Conservation (phyloP, 1,284 basidiomycete genomes). For the Heliocybe sulcata region DNA sequence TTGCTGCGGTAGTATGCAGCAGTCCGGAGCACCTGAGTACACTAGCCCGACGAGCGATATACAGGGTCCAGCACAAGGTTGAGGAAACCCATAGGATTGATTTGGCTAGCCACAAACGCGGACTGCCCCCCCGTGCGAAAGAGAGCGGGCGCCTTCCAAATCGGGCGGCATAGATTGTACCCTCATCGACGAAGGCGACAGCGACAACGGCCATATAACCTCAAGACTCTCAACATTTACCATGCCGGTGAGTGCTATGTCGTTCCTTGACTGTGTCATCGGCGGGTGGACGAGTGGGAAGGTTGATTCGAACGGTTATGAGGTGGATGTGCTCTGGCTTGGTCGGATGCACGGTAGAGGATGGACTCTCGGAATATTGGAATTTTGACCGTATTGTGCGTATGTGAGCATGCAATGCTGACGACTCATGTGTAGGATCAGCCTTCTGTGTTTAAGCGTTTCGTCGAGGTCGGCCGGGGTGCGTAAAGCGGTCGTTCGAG, state of each 20-base stretch:
- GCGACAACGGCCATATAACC: conserved; percentile 1
- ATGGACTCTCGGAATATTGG: background rate
- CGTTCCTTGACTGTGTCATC: background rate
- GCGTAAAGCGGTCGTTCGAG: conserved; percentile 17
- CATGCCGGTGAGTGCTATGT: conserved; percentile 20
- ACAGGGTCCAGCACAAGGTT: too few relatives aligned
- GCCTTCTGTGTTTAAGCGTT: conserved; percentile 91
- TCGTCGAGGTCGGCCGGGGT: conserved; percentile 97
- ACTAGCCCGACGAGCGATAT: too few relatives aligned
- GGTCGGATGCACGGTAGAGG: conserved; percentile 8
- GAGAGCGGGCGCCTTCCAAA: background rate
- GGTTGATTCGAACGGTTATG: conserved; percentile 19
- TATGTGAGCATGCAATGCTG: conserved; percentile 7
- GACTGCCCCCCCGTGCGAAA: background rate
- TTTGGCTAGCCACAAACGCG: too few relatives aligned
- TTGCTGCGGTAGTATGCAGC: too few relatives aligned
- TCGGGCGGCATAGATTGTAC: background rate
- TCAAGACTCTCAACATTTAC: conserved; percentile 18
- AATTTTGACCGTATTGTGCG: conserved; percentile 2
- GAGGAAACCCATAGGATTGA: too few relatives aligned
- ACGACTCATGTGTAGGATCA: conserved; percentile 21
- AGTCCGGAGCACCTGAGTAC: too few relatives aligned
- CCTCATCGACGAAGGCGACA: background rate
- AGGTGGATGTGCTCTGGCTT: conserved; percentile 20
- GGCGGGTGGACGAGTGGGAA: conserved; percentile 10